Conservation (phyloP, 1,139 yeast genomes). For the Yarrowia galli region DNA sequence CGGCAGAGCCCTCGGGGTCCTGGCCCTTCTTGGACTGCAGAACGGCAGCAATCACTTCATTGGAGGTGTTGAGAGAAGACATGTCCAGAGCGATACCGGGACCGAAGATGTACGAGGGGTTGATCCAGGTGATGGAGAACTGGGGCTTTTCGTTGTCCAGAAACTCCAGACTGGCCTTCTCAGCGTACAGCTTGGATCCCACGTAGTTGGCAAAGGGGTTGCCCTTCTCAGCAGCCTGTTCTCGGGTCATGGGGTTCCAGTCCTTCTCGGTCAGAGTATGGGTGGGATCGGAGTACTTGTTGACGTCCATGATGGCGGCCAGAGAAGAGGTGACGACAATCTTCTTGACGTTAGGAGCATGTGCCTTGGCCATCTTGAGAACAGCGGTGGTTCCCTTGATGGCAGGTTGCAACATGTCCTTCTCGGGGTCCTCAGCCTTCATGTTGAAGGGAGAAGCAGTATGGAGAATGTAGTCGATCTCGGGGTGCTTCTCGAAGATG, state of each 20-base stretch:
- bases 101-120: constrained; percentile 62
- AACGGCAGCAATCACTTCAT: constrained; percentile 42
- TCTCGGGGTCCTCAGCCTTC: constrained; percentile 54
- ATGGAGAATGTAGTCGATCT: constrained; percentile 61
- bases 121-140: constrained; percentile 55
- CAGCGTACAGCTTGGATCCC: constrained; percentile 56
- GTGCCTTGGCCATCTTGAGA: constrained; percentile 54
- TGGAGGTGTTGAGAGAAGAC: constrained; percentile 49
- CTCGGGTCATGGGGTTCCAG: constrained; percentile 58
- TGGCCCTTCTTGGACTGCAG: constrained; percentile 39
- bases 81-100: constrained; percentile 51
- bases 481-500: constrained; percentile 56
- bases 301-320: constrained; percentile 53
- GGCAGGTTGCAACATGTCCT: constrained; percentile 57
- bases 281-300: constrained; percentile 46
- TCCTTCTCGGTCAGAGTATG: constrained; percentile 51
- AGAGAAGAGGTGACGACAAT: constrained; percentile 65
- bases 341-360: constrained; percentile 57
- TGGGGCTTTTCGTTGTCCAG: constrained; percentile 50
- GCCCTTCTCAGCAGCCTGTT: constrained; percentile 46
- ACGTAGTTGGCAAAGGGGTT: constrained; percentile 49
- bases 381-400: constrained; percentile 59
- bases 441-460: constrained; percentile 64
- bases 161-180: constrained; percentile 56
- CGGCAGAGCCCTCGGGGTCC: constrained; percentile 38